Base-by-base conservation (phyloP, 176 grass and related monocot genomes). In the Musa schizocarpa region DNA sequence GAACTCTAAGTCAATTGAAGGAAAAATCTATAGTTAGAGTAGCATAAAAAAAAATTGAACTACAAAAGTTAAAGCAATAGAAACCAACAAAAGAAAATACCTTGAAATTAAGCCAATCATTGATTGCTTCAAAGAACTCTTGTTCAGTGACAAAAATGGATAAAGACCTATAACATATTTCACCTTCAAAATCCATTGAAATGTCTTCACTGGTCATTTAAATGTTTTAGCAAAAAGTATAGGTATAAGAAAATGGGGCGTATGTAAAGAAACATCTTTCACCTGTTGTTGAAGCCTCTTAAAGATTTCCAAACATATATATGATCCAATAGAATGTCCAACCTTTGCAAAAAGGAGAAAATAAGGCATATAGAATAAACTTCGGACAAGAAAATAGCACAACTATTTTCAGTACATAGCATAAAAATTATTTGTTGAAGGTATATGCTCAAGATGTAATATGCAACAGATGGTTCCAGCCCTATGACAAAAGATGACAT, bases 301-400 rank as follows among this genome's bases (percentile, higher is more conserved):
- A 61, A 92, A 97, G 74, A 93, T 77, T 83, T 97, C 86, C 71
- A 97, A 54, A 69, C 83, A 80, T 80, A 97, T 90, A 75, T 90
- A 92, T 7, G 88, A 82, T 68, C 93, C 93, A 87, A 97, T 97
- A 29, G 93, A 97, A 88, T 97, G 93, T 0, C 93, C 93, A 85
- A 93, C 89, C 90, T 97, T 77, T 79, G 80, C 50, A 76, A 80
- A 66, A 22, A 71, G 3, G 49, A 53, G 34, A 49, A 61, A 10
- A 65, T 24, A 65, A 65, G 27, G 9, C 20, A 80, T 72, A 23
- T 11, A 70, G 29, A 17, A 19, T 69, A 50, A 50, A 19, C 13
- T 49, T 34, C 1, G 16, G 6, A 17, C 16, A 19, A 50, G 29
- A 29, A 10, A 50, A 69, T 9, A 69, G 34, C 27, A 49, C 0